Evolutionary conservation across 1,284 basidiomycete species (phyloP).

Genomic region (Tetrapyrgos nigripes): DNA sequence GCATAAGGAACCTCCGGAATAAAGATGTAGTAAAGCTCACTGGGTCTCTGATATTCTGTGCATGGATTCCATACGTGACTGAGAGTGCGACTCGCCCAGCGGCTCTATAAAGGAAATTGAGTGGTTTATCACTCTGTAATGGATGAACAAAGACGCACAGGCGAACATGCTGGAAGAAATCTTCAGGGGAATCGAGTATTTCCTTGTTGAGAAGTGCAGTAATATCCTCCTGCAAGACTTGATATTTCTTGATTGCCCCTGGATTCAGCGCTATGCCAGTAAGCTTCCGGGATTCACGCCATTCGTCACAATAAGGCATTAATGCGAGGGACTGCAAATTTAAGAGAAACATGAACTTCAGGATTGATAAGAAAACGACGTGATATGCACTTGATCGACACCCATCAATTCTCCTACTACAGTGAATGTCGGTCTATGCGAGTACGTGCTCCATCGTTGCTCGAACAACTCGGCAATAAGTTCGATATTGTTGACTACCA

Average conservation of each 20-base stretch:
- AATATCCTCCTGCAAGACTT: constrained; percentile 26
- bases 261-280: constrained; percentile 28
- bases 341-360: too few species aligned
- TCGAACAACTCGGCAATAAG: constrained; percentile 39
- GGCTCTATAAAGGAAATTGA: background rate
- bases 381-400: constrained; percentile 34
- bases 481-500: constrained; percentile 40
- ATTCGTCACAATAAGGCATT: constrained; percentile 28
- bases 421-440: constrained; percentile 40
- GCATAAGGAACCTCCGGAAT: background rate
- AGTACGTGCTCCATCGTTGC: constrained; percentile 37
- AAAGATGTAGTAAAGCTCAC: constrained; percentile 16
- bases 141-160: constrained; percentile 25
- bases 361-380: too few species aligned
- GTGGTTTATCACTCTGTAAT: background rate
- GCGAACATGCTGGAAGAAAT: constrained; percentile 30
- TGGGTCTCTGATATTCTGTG: constrained; percentile 21
- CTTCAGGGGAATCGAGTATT: constrained; percentile 25
- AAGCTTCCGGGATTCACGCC: constrained; percentile 31
- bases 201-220: constrained; percentile 18
- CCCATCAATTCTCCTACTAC: constrained; percentile 43
- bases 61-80: constrained; percentile 32
- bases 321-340: constrained; percentile 18
- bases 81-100: constrained; percentile 27
- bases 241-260: constrained; percentile 30